These are phyloP conservation scores for Albifimbria verrucaria DNA, from an alignment of 2,329 filamentous ascomycete species.

Conservation along the genomic window DNA sequence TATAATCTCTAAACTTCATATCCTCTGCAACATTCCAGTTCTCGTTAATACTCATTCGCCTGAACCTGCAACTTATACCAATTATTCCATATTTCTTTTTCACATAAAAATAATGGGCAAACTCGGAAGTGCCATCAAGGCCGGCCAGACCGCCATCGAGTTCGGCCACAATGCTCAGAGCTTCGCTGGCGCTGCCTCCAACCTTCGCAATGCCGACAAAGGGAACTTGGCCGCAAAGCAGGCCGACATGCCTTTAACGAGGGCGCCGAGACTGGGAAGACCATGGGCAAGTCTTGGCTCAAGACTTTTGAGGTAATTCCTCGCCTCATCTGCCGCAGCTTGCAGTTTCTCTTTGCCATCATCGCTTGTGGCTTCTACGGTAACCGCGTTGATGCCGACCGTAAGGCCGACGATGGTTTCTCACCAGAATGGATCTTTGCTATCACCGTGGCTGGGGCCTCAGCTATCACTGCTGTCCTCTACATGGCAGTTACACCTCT, in stretches of 20 bases:
- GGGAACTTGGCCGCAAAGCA: slow-evolving; percentile 28
- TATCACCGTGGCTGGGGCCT: slow-evolving; percentile 52
- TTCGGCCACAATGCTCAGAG: slow-evolving; percentile 24
- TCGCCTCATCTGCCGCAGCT: slow-evolving; percentile 54
- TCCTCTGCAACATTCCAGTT: neutral
- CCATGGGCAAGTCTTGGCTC: slow-evolving; percentile 40
- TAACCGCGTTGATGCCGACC: slow-evolving; percentile 50
- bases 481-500: slow-evolving; percentile 36
- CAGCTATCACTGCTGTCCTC: slow-evolving; percentile 45
- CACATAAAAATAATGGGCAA: slow-evolving; percentile 23
- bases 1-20: neutral
- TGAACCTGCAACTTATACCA: neutral
- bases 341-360: slow-evolving; percentile 69
- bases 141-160: slow-evolving; percentile 30
- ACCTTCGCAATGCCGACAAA: slow-evolving; percentile 30
- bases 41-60: neutral
- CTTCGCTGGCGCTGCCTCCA: slow-evolving; percentile 21
- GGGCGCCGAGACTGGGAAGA: slow-evolving; percentile 35
- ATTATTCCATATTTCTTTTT: neutral
- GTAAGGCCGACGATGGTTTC: slow-evolving; percentile 33
- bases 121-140: slow-evolving; percentile 25
- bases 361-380: slow-evolving; percentile 69
- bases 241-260: slow-evolving; percentile 30
- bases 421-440: slow-evolving; percentile 63
- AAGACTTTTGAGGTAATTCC: slow-evolving; percentile 43